Evolutionary conservation across 495 filamentous ascomycete genomes (phyloP).

Genomic region (Aspergillus cristatus): DNA sequence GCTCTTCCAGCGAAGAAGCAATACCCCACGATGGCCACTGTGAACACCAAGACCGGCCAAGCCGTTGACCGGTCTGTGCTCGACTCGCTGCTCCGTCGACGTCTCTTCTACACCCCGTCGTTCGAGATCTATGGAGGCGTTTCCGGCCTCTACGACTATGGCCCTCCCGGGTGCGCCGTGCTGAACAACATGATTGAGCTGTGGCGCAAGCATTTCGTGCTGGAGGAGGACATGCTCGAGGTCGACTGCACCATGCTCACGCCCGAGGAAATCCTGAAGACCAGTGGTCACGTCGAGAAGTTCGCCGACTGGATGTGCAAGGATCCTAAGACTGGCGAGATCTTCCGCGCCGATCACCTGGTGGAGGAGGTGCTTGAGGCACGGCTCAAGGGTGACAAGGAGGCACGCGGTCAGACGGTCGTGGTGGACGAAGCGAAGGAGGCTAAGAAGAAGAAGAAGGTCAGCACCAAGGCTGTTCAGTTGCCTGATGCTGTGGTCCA

Average conservation of each 20-base stretch:
- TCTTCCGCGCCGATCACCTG: conserved; percentile 89
- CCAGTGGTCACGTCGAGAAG: conserved; percentile 92
- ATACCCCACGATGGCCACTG: conserved; percentile 48
- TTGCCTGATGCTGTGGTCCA: conserved; percentile 53
- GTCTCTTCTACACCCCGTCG: conserved; percentile 88
- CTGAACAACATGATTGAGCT: conserved; percentile 79
- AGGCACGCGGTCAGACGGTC: conserved; percentile 63
- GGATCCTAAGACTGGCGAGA: conserved; percentile 94
- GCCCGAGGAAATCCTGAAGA: conserved; percentile 87
- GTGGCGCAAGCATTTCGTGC: conserved; percentile 89
- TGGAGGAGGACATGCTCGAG: conserved; percentile 88
- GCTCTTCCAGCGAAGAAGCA: conserved; percentile 13
- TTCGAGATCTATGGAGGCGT: conserved; percentile 93
- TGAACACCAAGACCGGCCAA: conserved; percentile 76
- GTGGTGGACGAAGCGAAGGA: conserved; percentile 57
- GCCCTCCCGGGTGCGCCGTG: conserved; percentile 70
- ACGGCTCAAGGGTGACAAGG: conserved; percentile 71
- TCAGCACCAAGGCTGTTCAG: conserved; percentile 48
- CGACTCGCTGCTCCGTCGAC: conserved; percentile 76
- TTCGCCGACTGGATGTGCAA: conserved; percentile 99
- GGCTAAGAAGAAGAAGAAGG: conserved; percentile 58
- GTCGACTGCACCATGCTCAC: conserved; percentile 80
- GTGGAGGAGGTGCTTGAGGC: conserved; percentile 87
- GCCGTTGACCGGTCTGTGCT: conserved; percentile 71
- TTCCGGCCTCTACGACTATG: conserved; percentile 78